A percentile compares a stretch with the other conserved stretches of the same genome.
Conservation (phyloP, 805 yeast species). For the Saturnispora serradocipensis region DNA sequence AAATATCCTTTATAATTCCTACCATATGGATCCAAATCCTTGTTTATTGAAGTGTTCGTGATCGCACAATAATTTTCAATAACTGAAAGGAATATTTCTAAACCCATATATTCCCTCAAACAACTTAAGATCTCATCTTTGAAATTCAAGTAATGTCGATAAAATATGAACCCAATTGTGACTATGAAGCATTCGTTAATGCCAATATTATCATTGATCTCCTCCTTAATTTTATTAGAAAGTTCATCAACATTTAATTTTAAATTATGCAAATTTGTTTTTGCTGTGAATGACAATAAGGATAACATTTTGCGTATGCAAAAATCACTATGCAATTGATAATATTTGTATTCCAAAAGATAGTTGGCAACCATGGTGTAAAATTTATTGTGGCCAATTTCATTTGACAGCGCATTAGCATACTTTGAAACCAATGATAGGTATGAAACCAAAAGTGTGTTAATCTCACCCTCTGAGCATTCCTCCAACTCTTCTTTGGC, state of each 20-base stretch:
- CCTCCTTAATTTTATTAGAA: constrained; percentile 12
- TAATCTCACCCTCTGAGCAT: constrained; percentile 26
- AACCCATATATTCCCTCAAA: constrained; percentile 45
- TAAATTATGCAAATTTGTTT: constrained; percentile 20
- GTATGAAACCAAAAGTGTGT: constrained; percentile 27
- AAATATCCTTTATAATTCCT: constrained; percentile 27
- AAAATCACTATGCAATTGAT: constrained; percentile 32
- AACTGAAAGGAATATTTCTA: constrained; percentile 30
- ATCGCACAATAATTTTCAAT: constrained; percentile 21
- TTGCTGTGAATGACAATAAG: constrained; percentile 28
- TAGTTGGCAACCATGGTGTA: constrained; percentile 21
- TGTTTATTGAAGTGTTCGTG: constrained; percentile 31
- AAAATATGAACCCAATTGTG: constrained; percentile 27
- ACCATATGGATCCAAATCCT: constrained; percentile 22
- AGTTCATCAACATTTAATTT: constrained; percentile 14
- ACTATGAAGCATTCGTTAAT: constrained; percentile 25
- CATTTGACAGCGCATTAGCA: constrained; percentile 16
- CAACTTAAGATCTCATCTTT: constrained; percentile 30
- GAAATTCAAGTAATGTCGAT: constrained; percentile 18
- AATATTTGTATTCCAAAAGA: constrained; percentile 21
- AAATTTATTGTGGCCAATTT: constrained; percentile 19
- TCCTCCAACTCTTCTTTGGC: constrained; percentile 9
- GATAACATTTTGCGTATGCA: constrained; percentile 43
- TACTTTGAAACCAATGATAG: constrained; percentile 25
- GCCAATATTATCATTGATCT: constrained; percentile 17